phyloP scores from a whole-genome alignment of 2,329 filamentous ascomycete species.

The Rosellinia necatrix region DNA sequence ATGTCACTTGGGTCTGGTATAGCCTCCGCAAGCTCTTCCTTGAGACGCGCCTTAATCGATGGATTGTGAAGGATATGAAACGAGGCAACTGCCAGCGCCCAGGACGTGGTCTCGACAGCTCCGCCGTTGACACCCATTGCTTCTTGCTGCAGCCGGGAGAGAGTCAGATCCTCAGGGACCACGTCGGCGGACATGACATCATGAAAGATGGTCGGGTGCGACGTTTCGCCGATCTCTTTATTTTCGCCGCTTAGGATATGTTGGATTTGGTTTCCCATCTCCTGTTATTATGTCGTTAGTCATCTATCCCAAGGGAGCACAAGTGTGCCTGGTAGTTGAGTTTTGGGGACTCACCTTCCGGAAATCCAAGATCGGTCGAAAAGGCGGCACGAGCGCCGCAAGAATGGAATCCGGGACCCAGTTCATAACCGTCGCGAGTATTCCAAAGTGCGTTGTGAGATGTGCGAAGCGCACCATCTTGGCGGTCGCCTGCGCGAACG shows the following conservation, averaged over 20 bases:
- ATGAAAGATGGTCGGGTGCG: constrained; percentile 12
- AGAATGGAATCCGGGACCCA: not conserved
- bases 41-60: not conserved
- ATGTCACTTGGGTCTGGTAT: constrained; percentile 3
- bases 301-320: no score
- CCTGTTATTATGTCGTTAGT: no score
- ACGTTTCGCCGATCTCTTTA: not conserved
- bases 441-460: not conserved
- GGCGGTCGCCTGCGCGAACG: not conserved
- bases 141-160: constrained; percentile 3
- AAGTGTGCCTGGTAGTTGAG: no score
- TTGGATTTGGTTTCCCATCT: no score
- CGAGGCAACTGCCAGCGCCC: not conserved
- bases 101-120: constrained; percentile 2
- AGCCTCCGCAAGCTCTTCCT: constrained; percentile 2
- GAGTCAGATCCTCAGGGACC: not conserved
- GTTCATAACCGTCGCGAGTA: not conserved
- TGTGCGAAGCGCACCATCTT: not conserved
- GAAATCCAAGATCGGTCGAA: not conserved
- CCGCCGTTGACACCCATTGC: not conserved
- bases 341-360: not conserved
- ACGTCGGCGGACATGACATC: constrained; percentile 15
- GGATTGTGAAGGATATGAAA: not conserved
- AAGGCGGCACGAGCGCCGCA: not conserved
- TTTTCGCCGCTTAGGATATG: not conserved